Percentiles rank a stretch among this genome's conserved stretches.
Evolutionary conservation across 176 grass and related monocot species (phyloP).

Genomic region (Leersia perrieri): DNA sequence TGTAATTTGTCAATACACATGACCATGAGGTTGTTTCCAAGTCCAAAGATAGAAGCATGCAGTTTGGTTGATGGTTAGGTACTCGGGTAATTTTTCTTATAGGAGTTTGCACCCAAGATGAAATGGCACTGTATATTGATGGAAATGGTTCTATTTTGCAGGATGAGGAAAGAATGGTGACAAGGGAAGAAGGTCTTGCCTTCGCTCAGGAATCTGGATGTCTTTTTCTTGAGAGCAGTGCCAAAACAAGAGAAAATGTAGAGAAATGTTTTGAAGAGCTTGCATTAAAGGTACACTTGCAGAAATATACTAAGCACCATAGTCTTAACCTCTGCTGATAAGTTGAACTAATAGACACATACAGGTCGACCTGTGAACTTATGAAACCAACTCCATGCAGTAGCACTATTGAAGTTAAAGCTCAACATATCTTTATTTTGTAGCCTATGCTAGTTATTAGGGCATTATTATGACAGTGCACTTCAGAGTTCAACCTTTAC

Average conservation of each 20-base stretch:
- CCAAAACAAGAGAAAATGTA: constrained; percentile 86
- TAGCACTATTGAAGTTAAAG: background rate
- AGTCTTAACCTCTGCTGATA: background rate
- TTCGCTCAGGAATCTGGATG: constrained; percentile 79
- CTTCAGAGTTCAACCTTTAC: background rate
- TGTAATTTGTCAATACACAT: background rate
- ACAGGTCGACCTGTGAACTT: background rate
- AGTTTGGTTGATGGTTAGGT: background rate
- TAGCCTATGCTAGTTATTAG: background rate
- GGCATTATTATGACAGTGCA: background rate
- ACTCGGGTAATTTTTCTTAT: background rate
- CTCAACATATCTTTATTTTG: background rate
- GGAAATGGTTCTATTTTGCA: constrained; percentile 41
- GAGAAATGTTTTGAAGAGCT: constrained; percentile 97
- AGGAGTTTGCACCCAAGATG: constrained; percentile 9
- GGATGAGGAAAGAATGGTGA: constrained; percentile 82
- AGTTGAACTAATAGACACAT: background rate
- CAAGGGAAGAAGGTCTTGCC: constrained; percentile 86
- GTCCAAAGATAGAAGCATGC: background rate
- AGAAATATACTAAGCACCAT: constrained; percentile 10
- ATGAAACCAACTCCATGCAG: background rate
- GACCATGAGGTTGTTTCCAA: background rate
- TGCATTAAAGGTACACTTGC: constrained; percentile 70
- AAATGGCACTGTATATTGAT: background rate
- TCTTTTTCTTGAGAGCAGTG: constrained; percentile 93